Percentiles rank a stretch among this genome's conserved stretches.
Evolutionary conservation across 2,329 filamentous ascomycete genomes (phyloP).

Genomic region (Phaeosphaeria sp.): DNA sequence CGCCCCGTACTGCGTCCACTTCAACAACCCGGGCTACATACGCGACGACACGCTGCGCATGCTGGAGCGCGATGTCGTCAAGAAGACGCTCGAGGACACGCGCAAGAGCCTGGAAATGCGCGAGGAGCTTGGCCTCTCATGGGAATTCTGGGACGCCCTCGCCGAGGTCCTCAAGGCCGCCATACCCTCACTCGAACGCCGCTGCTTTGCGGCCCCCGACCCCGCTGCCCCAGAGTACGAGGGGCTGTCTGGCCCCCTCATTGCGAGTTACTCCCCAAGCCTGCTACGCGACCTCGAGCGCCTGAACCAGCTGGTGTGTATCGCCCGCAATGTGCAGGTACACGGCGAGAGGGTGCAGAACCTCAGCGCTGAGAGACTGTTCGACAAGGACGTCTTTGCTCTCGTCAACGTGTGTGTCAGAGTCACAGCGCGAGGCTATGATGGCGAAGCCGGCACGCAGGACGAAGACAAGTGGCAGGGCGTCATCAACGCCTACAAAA

Average conservation of each 20-base stretch:
- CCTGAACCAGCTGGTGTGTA: slow-evolving; percentile 66
- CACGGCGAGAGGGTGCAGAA: slow-evolving; percentile 68
- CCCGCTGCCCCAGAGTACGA: slow-evolving; percentile 63
- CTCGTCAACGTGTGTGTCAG: slow-evolving; percentile 69
- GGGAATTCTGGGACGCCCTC: slow-evolving; percentile 66
- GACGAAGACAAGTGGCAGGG: slow-evolving; percentile 71
- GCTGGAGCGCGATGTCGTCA: slow-evolving; percentile 61
- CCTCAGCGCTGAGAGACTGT: slow-evolving; percentile 64
- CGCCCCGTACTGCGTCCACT: slow-evolving; percentile 62
- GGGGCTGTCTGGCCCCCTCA: slow-evolving; percentile 65
- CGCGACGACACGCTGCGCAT: slow-evolving; percentile 65
- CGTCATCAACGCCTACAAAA: slow-evolving; percentile 70
- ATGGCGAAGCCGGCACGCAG: slow-evolving; percentile 66
- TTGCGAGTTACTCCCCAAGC: slow-evolving; percentile 64
- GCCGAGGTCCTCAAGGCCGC: slow-evolving; percentile 64
- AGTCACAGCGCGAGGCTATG: slow-evolving; percentile 69
- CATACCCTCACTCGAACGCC: slow-evolving; percentile 66
- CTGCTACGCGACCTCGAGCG: slow-evolving; percentile 68
- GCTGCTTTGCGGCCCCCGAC: slow-evolving; percentile 67
- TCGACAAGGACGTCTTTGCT: slow-evolving; percentile 67
- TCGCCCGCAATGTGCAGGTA: slow-evolving; percentile 67
- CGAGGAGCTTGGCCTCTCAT: slow-evolving; percentile 63
- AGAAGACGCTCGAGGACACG: slow-evolving; percentile 65
- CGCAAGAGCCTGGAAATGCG: slow-evolving; percentile 63
- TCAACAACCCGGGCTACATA: slow-evolving; percentile 65